Evolutionary conservation across 768 basidiomycete genomes (phyloP).

Genomic region (Hemileccinum impolitum): DNA sequence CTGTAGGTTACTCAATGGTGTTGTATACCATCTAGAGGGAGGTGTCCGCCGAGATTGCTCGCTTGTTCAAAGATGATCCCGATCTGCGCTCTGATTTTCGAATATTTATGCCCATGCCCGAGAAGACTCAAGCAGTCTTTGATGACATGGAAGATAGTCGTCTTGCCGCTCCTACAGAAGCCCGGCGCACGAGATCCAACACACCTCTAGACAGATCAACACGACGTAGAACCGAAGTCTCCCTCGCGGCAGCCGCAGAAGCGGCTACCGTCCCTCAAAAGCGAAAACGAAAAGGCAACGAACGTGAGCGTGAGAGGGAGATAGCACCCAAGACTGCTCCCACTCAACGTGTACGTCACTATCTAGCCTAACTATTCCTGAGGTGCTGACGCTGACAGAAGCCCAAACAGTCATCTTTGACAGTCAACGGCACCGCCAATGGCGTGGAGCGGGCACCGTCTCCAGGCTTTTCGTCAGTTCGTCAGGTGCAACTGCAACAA

Average conservation of each 20-base stretch:
- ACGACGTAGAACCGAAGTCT: constrained; percentile 46
- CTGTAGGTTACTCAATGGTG: not conserved
- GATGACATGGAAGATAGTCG: constrained; percentile 40
- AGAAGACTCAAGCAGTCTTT: constrained; percentile 46
- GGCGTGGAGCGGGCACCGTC: constrained; percentile 22
- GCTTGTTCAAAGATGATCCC: constrained; percentile 70
- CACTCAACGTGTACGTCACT: constrained; percentile 25
- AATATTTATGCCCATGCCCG: constrained; percentile 77
- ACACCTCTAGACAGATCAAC: constrained; percentile 35
- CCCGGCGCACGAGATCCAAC: constrained; percentile 34
- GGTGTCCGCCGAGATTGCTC: constrained; percentile 63
- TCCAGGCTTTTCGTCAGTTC: constrained; percentile 19
- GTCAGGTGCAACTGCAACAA: constrained; percentile 25
- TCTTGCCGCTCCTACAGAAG: constrained; percentile 24
- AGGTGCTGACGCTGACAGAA: constrained; percentile 12
- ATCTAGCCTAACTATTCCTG: not conserved
- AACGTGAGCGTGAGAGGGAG: constrained; percentile 37
- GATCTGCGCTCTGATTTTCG: constrained; percentile 73
- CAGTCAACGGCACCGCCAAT: constrained; percentile 17
- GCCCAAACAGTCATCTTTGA: constrained; percentile 20
- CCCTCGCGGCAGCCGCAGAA: constrained; percentile 36
- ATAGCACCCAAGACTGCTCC: constrained; percentile 20
- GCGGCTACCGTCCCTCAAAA: constrained; percentile 55
- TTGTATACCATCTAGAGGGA: constrained; percentile 40
- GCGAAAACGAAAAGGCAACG: constrained; percentile 62